Evolutionary conservation across 805 yeast species (phyloP), one percentile per base, ranked within the genome.

Genomic region (Hanseniaspora vineae): DNA sequence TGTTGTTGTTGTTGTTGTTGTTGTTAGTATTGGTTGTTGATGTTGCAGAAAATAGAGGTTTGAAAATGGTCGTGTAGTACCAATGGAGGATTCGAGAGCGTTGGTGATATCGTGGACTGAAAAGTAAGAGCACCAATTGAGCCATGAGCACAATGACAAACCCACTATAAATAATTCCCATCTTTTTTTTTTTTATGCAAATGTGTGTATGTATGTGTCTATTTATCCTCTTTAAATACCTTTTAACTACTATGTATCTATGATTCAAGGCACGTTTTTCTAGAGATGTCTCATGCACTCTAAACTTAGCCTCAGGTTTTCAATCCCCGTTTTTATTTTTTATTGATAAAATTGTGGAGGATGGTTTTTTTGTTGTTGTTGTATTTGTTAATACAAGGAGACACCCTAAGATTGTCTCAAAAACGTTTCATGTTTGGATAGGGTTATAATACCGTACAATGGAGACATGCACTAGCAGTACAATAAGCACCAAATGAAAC

Each of bases 11-110:
- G 29, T 23, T 23, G 6, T 23, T 23, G 6, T 23, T 23, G 29
- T 23, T 23, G 29, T 5, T 23, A 8, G 8, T 23, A 8, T 5
- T 23, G 29, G 8, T 23, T 33, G 37, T 4, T 33, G 14, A 23
- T 33, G 37, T 6, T 10, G 11, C 15, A 6, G 57, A 42, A 1
- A 62, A 23, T 17, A 48, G 23, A 10, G 65, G 66, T 29, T 52
- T 48, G 45, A 56, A 64, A 4, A 62, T 49, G 4, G 48, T 29
- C 10, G 33, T 45, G 47, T 65, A 62, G 44, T 61, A 62, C 46
- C 55, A 33, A 4, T 55, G 44, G 32, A 65, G 58, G 1, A 57
- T 52, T 46, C 14, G n/a, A 11, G 15, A 44, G 14, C 33, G 37
- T 2, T 45, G 23, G 8, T 42, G 45, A 17, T 48, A 48, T 6